Percentiles rank a stretch among this genome's conserved stretches.
Evolutionary conservation across 192 early-diverging fungal genomes (phyloP).

Genomic region (Coemansia sp.): DNA sequence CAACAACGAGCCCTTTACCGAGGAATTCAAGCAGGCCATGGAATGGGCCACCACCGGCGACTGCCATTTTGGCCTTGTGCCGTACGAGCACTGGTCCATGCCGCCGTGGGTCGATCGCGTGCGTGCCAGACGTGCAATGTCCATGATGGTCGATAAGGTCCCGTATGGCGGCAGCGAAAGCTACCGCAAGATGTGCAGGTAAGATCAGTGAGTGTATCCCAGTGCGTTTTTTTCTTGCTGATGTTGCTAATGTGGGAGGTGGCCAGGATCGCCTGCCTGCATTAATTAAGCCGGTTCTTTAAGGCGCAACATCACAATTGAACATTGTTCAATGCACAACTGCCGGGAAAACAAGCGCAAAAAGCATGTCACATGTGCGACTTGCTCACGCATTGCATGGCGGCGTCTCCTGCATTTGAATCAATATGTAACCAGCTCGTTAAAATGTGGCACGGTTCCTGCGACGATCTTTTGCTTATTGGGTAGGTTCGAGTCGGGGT

Average conservation of each 20-base stretch:
- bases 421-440: not conserved
- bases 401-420: too few species aligned
- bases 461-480: constrained; percentile 52
- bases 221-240: too few species aligned
- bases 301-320: too few species aligned
- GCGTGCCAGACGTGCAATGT: constrained; percentile 11
- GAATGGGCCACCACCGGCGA: constrained; percentile 58
- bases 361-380: too few species aligned
- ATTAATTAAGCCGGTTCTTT: not conserved
- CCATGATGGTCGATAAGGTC: constrained; percentile 25
- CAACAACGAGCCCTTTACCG: constrained; percentile 73
- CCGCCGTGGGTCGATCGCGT: constrained; percentile 68
- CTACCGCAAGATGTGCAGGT: constrained; percentile 70
- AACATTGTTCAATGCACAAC: too few species aligned
- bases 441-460: constrained; percentile 62
- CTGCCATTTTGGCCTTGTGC: constrained; percentile 66
- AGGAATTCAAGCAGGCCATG: constrained; percentile 65
- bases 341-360: too few species aligned
- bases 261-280: not conserved
- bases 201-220: constrained; percentile 14
- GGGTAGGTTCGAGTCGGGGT: constrained; percentile 67
- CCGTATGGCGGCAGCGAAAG: constrained; percentile 66
- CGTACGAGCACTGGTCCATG: constrained; percentile 73
- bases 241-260: too few species aligned
- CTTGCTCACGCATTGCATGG: too few species aligned